phyloP scores from a whole-genome alignment of 805 yeast species.

The Lipomyces orientalis region DNA sequence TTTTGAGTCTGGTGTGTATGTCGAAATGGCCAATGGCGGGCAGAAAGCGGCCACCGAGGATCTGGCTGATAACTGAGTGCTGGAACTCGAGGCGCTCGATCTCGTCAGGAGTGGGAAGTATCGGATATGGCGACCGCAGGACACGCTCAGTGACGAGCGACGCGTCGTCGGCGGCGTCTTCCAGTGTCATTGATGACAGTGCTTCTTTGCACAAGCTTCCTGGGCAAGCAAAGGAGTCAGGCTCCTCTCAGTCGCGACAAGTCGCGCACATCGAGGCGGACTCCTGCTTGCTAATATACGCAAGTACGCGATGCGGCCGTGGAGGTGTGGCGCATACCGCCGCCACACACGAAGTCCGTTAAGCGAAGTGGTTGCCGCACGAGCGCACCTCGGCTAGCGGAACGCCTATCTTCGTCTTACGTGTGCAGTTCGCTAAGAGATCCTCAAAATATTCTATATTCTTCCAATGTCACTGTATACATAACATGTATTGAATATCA shows the following conservation, averaged over 20 bases:
- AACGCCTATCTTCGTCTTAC: neutral
- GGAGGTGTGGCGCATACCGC: neutral
- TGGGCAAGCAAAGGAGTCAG: neutral
- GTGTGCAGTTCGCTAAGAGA: neutral
- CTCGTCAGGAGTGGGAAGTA: constrained; percentile 18
- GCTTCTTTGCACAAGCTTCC: neutral
- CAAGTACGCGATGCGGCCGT: neutral
- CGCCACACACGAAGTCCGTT: too few species aligned
- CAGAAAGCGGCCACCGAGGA: constrained; percentile 29
- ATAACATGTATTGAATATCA: neutral
- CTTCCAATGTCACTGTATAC: neutral
- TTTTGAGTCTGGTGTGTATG: constrained; percentile 6
- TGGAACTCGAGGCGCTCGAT: constrained; percentile 24
- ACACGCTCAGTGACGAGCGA: neutral
- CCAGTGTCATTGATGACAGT: neutral
- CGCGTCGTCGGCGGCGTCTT: neutral
- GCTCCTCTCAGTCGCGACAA: neutral
- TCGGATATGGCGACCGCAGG: constrained; percentile 11
- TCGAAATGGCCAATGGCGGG: constrained; percentile 25
- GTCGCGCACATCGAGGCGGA: neutral
- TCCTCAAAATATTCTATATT: neutral
- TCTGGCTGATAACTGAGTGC: constrained; percentile 19
- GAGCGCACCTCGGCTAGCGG: neutral
- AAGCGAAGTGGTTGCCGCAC: too few species aligned
- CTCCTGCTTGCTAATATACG: neutral